Percentiles rank a stretch among this genome's conserved stretches.
Conservation (phyloP, 176 grass and related monocot species). For the Miscanthus lutarioriparius region DNA sequence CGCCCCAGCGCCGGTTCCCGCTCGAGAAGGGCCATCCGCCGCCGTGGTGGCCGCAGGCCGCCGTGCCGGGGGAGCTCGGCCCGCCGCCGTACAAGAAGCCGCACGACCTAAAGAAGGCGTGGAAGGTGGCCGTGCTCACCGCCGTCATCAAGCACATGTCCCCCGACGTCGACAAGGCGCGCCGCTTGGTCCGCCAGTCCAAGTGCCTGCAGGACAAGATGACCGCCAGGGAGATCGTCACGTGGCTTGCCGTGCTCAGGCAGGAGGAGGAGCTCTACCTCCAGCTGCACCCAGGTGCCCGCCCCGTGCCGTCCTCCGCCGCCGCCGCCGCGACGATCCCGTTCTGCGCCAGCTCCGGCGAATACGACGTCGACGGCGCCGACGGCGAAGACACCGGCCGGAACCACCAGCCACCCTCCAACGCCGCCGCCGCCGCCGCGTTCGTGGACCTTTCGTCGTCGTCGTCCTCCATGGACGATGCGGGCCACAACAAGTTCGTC, state of each 20-base stretch:
- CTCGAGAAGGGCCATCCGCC: conserved; percentile 74
- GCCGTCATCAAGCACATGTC: conserved; percentile 93
- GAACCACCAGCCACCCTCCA: background rate
- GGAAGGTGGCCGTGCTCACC: conserved; percentile 90
- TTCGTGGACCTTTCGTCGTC: conserved; percentile 26
- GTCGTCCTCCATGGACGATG: conserved; percentile 25
- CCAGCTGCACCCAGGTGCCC: conserved; percentile 52
- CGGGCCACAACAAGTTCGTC: conserved; percentile 19
- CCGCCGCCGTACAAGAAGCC: conserved; percentile 92
- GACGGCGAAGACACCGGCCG: conserved; percentile 34
- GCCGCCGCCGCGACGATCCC: conserved; percentile 29
- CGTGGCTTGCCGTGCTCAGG: conserved; percentile 76
- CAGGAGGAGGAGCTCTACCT: conserved; percentile 74
- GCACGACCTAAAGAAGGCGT: conserved; percentile 93
- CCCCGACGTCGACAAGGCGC: conserved; percentile 82
- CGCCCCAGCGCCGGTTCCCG: conserved; percentile 79
- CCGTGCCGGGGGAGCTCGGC: conserved; percentile 52
- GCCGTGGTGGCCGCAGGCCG: conserved; percentile 74
- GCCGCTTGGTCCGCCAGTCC: conserved; percentile 74
- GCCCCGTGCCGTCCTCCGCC: background rate
- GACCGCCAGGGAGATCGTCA: conserved; percentile 83
- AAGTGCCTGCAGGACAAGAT: conserved; percentile 98
- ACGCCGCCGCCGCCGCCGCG: background rate
- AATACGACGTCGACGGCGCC: conserved; percentile 62
- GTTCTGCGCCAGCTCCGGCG: conserved; percentile 47